Evolutionary conservation across 352 stramenopile species (phyloP), one percentile per base, ranked within the genome.

Genomic region (Thraustochytrium striatum): DNA sequence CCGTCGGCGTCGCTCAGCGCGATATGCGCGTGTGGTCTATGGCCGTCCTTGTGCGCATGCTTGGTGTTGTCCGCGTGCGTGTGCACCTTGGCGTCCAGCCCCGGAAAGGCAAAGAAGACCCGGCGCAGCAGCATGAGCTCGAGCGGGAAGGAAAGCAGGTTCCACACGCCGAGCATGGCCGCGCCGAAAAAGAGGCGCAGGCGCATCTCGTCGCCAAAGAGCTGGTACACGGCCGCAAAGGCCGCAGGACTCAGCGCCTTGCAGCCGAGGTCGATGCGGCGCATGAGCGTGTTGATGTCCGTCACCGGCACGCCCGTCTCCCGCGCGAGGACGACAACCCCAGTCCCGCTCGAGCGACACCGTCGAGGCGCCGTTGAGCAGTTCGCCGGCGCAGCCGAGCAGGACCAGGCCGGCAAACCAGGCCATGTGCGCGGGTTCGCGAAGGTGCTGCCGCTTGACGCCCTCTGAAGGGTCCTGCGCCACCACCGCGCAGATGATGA

Each of bases 311-410:
- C 70, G 0, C 85, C 87, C 44, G 91, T 83, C 1, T 83, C 80
- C 0, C 83, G 85, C 3, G 88, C 83, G 32, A 94, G 86, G 0
- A 93, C 88, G n/a, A 93, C 89, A 28, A 94, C 88, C n/a, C 90
- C 90, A 94, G 72, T 94, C 90, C 33, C 89, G 88, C 70, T 94
- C 88, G 38, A 94, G 85, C 2, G 87, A 89, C 5, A 93, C 70
- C 5, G 89, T 92, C 79, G 91, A 86, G 11, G 88, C 88, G 43
- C 91, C 86, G 59, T 90, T 92, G 2, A 91, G 86, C 33, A 92
- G 84, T 68, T 92, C 88, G 3, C 88, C 88, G 33, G 91, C 61
- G 38, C 88, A 88, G 13, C 89, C 89, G 44, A 88, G 89, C 25
- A 93, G 72, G 1, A 92, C n/a, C 65, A 0, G 84, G 90, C 13